Base-by-base conservation (phyloP, 2,329 filamentous ascomycete genomes). In the Penicillium freii region DNA sequence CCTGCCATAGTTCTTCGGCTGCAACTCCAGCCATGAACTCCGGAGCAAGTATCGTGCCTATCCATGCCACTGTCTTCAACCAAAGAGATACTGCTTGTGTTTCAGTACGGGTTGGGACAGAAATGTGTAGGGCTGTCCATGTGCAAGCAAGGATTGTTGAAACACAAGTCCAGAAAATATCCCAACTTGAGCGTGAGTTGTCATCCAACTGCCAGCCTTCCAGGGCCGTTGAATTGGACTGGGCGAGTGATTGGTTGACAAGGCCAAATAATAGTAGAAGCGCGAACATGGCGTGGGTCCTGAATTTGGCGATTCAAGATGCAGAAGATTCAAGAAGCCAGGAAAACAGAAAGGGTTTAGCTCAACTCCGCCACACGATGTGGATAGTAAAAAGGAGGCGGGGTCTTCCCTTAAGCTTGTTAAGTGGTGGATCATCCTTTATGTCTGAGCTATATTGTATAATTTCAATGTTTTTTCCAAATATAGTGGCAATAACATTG, bases 131-230 rank as follows among this genome's bases (percentile, higher is more conserved):
- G 4, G 46, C 27, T 10, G 63, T 60, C 56, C 59, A 65, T 21
- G 54, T 64, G 25, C 64, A 63, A 21, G 61, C 60, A 50, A 64
- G 42, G 4, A 65, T 62, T 42, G 52, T 57, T 10, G 56, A 52
- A 11, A 63, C 39, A 45, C 60, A 63, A 17, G 56, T 40, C 64
- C 62, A 61, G 17, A 65, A 17, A 29, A 66, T 65, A 17, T 60
- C 62, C 58, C 56, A 63, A 27, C 44, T 52, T 23, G 58, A 61
- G 13, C 60, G 56, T 25, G 38, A 45, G 23, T 51, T 54, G 17
- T 45, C 59, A 34, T 58, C 52, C 5, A 62, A 43, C 31, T 62
- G 54, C 59, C 57, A 61, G 33, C 54, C 36, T 23, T 52, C 36
- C n/a, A 56, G 39, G 36, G 59, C 49, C n/a, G 43, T 56, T 8